A percentile compares a stretch with the other conserved stretches of the same genome.
phyloP scores from a whole-genome alignment of 768 basidiomycete species.

The Wakefieldia striispora region DNA sequence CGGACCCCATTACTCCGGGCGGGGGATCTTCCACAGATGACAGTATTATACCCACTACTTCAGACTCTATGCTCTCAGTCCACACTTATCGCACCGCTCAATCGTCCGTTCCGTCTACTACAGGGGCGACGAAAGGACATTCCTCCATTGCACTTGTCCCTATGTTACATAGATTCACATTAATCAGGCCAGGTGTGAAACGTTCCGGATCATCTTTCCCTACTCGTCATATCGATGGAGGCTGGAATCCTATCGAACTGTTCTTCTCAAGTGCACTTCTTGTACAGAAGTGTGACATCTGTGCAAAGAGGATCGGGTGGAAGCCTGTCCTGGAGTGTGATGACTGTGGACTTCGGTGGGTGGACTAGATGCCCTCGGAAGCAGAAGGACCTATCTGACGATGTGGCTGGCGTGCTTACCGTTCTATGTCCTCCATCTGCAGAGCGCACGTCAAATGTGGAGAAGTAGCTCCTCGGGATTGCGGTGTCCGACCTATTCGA shows the following conservation, averaged over 20 bases:
- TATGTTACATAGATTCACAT: constrained; percentile 80
- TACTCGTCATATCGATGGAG: constrained; percentile 31
- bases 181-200: constrained; percentile 76
- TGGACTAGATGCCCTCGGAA: constrained; percentile 8
- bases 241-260: constrained; percentile 78
- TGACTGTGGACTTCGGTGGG: constrained; percentile 77
- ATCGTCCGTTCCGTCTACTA: constrained; percentile 46
- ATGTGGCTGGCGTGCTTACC: not conserved
- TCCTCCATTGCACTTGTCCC: constrained; percentile 60
- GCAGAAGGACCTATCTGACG: constrained; percentile 15
- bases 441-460: constrained; percentile 89
- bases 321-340: constrained; percentile 86
- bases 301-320: constrained; percentile 79
- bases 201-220: constrained; percentile 37
- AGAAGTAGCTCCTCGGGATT: constrained; percentile 76
- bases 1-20: constrained; percentile 41
- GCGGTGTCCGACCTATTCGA: constrained; percentile 53
- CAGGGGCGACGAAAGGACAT: constrained; percentile 74
- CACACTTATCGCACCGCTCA: constrained; percentile 64
- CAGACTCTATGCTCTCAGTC: constrained; percentile 53
- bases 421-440: constrained; percentile 15
- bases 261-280: constrained; percentile 73
- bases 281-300: constrained; percentile 79
- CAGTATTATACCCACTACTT: constrained; percentile 38
- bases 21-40: constrained; percentile 26